Evolutionary conservation across 148 eudicot species (phyloP), one percentile per base, ranked within the genome.

Genomic region (Beta vulgaris): DNA sequence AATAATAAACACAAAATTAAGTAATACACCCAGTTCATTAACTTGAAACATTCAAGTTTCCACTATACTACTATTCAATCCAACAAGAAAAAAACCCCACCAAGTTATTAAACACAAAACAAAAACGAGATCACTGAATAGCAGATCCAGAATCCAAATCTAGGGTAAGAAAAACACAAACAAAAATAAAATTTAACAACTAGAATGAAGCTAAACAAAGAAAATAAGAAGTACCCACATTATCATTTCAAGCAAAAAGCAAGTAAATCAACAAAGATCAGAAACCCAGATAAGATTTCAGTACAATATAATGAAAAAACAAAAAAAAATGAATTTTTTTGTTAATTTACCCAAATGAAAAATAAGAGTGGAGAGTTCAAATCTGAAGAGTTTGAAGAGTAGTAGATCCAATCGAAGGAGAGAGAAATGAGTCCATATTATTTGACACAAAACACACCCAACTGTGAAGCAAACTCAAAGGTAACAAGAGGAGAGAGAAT

Each of bases 61-160:
- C 6, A 76, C 78, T 67, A 18, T 26, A 51, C 19, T 19, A 78
- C 62, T 51, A 32, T 32, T 51, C 28, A 31, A 46, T 35, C 26
- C 68, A 25, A 32, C 68, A 74, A 53, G 57, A 72, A 28, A 71
- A 49, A 23, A 57, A 73, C 48, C n/a, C 18, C 21, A 66, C 67
- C 48, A 44, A 43, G 67, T 44, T 61, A 44, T 53, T 42, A 61
- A 60, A 32, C 36, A 60, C 66, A 43, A 61, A 61, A 28, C 70
- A 74, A n/a, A 42, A 44, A 32, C 15, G 2, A 28, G 46, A 58
- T 69, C 48, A 46, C 43, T 40, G 62, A 73, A 64, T 7, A 32
- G 21, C 75, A 86, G 85, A 86, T 84, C 83, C 80, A 73, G 68
- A 72, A 72, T 72, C 72, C 59, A 77, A 81, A 72, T 77, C 83